Evolutionary conservation across 2,329 filamentous ascomycete species (phyloP).

Genomic region (Thielaviopsis musarum): DNA sequence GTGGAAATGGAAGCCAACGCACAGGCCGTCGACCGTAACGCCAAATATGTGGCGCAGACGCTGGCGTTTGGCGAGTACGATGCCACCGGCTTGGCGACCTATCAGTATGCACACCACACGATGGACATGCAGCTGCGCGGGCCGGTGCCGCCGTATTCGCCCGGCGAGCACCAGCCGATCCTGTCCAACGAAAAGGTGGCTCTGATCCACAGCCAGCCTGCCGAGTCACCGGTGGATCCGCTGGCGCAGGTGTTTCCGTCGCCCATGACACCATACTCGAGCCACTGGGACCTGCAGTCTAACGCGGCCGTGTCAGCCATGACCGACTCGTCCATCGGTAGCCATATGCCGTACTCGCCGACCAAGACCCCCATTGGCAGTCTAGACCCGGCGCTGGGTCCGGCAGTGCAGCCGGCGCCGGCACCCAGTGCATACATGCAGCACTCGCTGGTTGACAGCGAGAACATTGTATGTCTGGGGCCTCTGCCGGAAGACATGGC

Average conservation of each 20-base stretch:
- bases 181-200: conserved; percentile 4
- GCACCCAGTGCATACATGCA: conserved; percentile 24
- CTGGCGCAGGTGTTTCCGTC: too few species aligned
- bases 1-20: conserved; percentile 28
- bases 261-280: too few species aligned
- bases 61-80: conserved; percentile 20
- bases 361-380: not conserved
- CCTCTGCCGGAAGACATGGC: conserved; percentile 32
- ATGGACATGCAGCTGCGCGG: conserved; percentile 34
- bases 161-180: conserved; percentile 17
- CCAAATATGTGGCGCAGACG: conserved; percentile 12
- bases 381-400: not conserved
- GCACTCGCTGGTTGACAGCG: conserved; percentile 33
- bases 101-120: conserved; percentile 34
- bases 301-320: not conserved
- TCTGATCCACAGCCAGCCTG: not conserved
- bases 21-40: conserved; percentile 19
- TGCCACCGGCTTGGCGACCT: conserved; percentile 26
- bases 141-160: conserved; percentile 31
- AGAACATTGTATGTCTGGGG: conserved; percentile 37
- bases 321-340: not conserved
- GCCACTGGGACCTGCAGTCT: not conserved
- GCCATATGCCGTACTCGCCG: too few species aligned
- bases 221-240: too few species aligned
- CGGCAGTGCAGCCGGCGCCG: conserved; percentile 8